Evolutionary conservation across 495 filamentous ascomycete genomes (phyloP), one percentile per base, ranked within the genome.

Genomic region (Aspergillus heteromorphus): DNA sequence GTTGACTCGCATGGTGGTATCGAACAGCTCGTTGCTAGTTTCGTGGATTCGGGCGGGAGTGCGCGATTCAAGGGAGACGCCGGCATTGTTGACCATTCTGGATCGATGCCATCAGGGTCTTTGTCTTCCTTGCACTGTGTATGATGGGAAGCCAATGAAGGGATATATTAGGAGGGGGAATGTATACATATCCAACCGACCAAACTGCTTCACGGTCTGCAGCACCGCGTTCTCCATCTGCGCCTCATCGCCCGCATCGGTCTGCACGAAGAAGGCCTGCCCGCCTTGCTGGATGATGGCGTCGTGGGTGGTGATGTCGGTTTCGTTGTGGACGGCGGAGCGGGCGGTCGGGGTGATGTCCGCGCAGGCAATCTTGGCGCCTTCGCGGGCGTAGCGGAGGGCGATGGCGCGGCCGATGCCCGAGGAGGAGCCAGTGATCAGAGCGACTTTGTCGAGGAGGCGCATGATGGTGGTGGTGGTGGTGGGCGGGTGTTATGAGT

Each of bases 81-180:
- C 80, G 11, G 78, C 79, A 56, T 83, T 82, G 55, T 81, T 81
- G 40, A 79, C 70, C 58, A 83, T 65, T 13, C 72, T 77, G n/a
- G n/a, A n/a, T n/a, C n/a, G n/a, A n/a, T n/a, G n/a, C n/a, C n/a
- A n/a, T n/a, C n/a, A n/a, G n/a, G n/a, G n/a, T n/a, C n/a, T n/a
- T n/a, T n/a, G n/a, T n/a, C n/a, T n/a, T n/a, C n/a, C n/a, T n/a
- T n/a, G n/a, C n/a, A n/a, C n/a, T n/a, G n/a, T n/a, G n/a, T n/a
- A n/a, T n/a, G n/a, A n/a, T n/a, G n/a, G n/a, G n/a, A n/a, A n/a
- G n/a, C n/a, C n/a, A n/a, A n/a, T n/a, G n/a, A n/a, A n/a, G n/a
- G n/a, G n/a, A n/a, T n/a, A n/a, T n/a, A n/a, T n/a, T n/a, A n/a
- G 20, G 30, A 48, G n/a, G 4, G 17, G 14, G 23, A 7, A 29